Evolutionary conservation across 345 rosid species (phyloP).

Genomic region (Ricinus communis): DNA sequence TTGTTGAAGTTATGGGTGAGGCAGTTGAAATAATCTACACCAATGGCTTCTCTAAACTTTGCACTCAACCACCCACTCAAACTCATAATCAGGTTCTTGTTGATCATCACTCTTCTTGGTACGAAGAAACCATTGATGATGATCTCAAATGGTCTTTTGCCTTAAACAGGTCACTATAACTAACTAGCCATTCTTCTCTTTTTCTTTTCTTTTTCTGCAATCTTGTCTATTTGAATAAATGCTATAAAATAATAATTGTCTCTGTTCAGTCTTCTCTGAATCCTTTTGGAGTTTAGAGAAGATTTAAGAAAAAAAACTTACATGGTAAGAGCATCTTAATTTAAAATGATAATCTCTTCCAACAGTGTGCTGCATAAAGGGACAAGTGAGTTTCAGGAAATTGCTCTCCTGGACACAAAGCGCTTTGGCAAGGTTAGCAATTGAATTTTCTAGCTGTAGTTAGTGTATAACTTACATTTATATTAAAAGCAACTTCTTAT

Average conservation of each 20-base stretch:
- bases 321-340: no score
- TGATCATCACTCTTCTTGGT: conserved; percentile 52
- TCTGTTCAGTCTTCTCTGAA: no score
- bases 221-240: no score
- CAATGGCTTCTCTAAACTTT: conserved; percentile 50
- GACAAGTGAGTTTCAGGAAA: conserved; percentile 77
- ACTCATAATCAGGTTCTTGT: conserved; percentile 23
- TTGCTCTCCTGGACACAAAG: conserved; percentile 81
- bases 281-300: no score
- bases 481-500: no score
- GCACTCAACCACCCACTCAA: conserved; percentile 36
- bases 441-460: no score
- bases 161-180: conserved; percentile 64
- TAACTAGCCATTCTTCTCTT: no score
- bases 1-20: conserved; percentile 53
- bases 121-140: conserved; percentile 75
- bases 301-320: no score
- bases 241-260: no score
- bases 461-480: neutral
- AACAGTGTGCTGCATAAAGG: conserved; percentile 75
- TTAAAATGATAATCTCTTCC: neutral
- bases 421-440: conserved; percentile 74
- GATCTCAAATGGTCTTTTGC: conserved; percentile 96
- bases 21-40: conserved; percentile 55
- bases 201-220: no score